Percentiles rank a stretch among this genome's conserved stretches.
Conservation (phyloP, 106 monocot species). For the Chionographis japonica region DNA sequence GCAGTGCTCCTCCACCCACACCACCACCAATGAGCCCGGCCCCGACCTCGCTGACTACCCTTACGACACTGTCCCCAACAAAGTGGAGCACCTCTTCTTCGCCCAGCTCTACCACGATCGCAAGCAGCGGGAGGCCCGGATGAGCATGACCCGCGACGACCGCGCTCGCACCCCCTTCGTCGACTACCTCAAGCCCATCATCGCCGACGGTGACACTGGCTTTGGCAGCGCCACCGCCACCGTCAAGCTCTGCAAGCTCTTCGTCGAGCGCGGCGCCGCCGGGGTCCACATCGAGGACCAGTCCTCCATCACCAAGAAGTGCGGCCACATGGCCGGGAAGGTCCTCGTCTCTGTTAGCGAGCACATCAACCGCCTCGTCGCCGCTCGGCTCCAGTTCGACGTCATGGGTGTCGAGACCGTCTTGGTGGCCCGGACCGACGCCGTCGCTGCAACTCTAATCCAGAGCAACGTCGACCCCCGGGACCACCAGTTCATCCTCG, state of each 20-base stretch:
- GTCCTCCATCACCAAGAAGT: conserved; percentile 90
- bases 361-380: conserved; percentile 87
- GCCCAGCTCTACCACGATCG: conserved; percentile 93
- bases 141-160: conserved; percentile 61
- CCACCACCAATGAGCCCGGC: conserved; percentile 86
- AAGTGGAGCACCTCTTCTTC: conserved; percentile 89
- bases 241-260: conserved; percentile 93
- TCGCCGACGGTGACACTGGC: conserved; percentile 87
- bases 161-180: conserved; percentile 58
- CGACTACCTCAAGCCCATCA: conserved; percentile 84
- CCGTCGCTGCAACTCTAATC: conserved; percentile 75
- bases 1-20: conserved; percentile 98
- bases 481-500: conserved; percentile 95
- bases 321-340: conserved; percentile 97
- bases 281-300: conserved; percentile 94
- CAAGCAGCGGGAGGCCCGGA: conserved; percentile 76
- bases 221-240: conserved; percentile 92
- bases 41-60: conserved; percentile 97
- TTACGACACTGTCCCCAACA: conserved; percentile 96
- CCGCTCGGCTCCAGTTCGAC: conserved; percentile 85
- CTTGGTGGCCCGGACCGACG: conserved; percentile 79
- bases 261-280: conserved; percentile 93
- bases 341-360: conserved; percentile 69
- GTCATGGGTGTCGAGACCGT: conserved; percentile 89
- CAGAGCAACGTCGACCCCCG: conserved; percentile 81